A percentile compares a stretch with the other conserved stretches of the same genome.
These are phyloP conservation scores for Ilyonectria robusta DNA, from an alignment of 2,329 filamentous ascomycete genomes.

Conservation along the genomic window DNA sequence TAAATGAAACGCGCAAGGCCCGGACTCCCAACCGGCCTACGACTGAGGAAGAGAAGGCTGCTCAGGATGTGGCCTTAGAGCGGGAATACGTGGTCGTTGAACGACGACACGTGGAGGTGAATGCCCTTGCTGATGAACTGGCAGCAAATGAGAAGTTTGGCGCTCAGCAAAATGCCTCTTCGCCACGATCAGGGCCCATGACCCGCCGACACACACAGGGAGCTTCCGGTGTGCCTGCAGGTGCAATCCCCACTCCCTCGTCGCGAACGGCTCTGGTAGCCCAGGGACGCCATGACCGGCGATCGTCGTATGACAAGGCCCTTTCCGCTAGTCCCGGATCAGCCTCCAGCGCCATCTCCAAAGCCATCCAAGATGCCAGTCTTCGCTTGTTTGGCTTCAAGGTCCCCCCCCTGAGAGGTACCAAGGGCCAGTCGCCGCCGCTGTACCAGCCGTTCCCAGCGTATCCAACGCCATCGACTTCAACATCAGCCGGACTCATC, in stretches of 20 bases:
- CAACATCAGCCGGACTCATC: constrained; percentile 73
- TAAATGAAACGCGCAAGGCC: constrained; percentile 51
- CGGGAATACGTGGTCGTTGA: constrained; percentile 97
- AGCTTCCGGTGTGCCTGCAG: constrained; percentile 76
- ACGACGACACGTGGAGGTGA: constrained; percentile 95
- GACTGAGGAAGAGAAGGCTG: constrained; percentile 77
- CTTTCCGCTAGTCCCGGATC: constrained; percentile 80
- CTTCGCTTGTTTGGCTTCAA: constrained; percentile 80
- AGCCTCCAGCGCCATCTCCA: constrained; percentile 91
- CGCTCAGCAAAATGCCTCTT: constrained; percentile 58
- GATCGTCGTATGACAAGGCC: constrained; percentile 82
- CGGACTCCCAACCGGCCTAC: constrained; percentile 47
- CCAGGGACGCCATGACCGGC: constrained; percentile 80
- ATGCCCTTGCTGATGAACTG: constrained; percentile 95
- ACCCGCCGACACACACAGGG: constrained; percentile 84
- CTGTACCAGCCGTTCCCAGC: constrained; percentile 87
- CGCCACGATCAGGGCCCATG: constrained; percentile 74
- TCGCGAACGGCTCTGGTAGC: constrained; percentile 83
- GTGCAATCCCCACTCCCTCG: constrained; percentile 75
- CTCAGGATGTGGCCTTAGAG: constrained; percentile 90
- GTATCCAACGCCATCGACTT: constrained; percentile 79
- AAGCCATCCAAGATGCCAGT: constrained; percentile 95
- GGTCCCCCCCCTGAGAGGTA: constrained; percentile 74
- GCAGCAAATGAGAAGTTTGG: constrained; percentile 82
- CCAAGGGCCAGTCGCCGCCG: constrained; percentile 79